Evolutionary conservation across 2,329 filamentous ascomycete genomes (phyloP).

Genomic region (Alternaria atra): DNA sequence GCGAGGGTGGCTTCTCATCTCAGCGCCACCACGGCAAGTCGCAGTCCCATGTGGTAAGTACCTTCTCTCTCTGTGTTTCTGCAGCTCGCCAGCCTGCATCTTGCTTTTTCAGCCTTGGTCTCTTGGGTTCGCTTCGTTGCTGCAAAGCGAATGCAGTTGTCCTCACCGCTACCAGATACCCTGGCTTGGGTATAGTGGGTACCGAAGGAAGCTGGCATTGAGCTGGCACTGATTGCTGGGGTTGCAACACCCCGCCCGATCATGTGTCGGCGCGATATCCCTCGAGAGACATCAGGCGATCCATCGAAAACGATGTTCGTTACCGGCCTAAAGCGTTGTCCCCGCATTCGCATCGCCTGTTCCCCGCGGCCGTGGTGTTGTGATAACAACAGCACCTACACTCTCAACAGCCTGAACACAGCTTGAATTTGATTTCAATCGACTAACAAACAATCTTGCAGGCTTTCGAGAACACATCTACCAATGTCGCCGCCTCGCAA

Average conservation of each 20-base stretch:
- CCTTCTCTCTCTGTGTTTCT: slow-evolving; percentile 1
- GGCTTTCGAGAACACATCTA: slow-evolving; percentile 99
- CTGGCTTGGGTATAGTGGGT: not conserved
- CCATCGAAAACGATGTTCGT: not conserved
- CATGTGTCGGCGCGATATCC: not conserved
- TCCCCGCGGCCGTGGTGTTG: not conserved
- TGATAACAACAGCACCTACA: not conserved
- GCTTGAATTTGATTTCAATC: not conserved
- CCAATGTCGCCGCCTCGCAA: slow-evolving; percentile 95
- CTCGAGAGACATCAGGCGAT: not conserved
- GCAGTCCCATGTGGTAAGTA: slow-evolving; percentile 83
- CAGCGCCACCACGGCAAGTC: slow-evolving; percentile 84
- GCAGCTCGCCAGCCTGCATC: slow-evolving; percentile 1
- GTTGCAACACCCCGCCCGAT: not conserved
- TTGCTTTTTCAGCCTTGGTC: not conserved
- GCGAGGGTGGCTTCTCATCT: slow-evolving; percentile 57
- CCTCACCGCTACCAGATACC: slow-evolving; percentile 4
- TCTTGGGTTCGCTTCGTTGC: not conserved
- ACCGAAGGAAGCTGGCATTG: not conserved
- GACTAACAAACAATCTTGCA: slow-evolving; percentile 53
- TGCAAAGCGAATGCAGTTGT: not conserved
- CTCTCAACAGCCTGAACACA: not conserved
- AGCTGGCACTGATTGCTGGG: not conserved
- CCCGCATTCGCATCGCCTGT: not conserved
- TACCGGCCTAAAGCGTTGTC: not conserved